phyloP scores from a whole-genome alignment of 1,139 yeast genomes.

The Candida sanyaensis region DNA sequence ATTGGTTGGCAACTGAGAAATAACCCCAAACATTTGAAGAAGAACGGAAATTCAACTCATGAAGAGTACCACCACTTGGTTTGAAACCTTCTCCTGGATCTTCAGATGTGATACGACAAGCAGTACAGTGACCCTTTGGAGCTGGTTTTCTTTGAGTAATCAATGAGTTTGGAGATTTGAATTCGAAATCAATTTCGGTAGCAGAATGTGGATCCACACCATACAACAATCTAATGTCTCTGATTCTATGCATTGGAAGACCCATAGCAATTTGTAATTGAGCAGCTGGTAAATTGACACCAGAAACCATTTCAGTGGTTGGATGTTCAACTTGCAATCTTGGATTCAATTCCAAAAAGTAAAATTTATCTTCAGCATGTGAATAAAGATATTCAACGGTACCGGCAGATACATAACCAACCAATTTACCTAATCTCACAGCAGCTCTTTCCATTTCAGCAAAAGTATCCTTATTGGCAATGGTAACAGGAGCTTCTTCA shows the following conservation, averaged over 20 bases:
- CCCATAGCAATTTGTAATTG: conserved; percentile 99
- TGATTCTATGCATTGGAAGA: conserved; percentile 91
- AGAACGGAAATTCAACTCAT: conserved; percentile 94
- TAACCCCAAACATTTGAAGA: conserved; percentile 99
- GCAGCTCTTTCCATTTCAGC: conserved; percentile 95
- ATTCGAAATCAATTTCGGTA: conserved; percentile 88
- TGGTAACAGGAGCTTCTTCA: conserved; percentile 95
- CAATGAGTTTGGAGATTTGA: conserved; percentile 69
- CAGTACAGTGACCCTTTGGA: conserved; percentile 98
- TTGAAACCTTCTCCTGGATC: conserved; percentile 99
- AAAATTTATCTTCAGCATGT: conserved; percentile 90
- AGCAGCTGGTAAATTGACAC: conserved; percentile 96
- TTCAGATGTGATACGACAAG: conserved; percentile 97
- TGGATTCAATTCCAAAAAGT: conserved; percentile 94
- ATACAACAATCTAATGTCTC: conserved; percentile 87
- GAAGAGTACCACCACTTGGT: conserved; percentile 96
- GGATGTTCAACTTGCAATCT: conserved; percentile 99
- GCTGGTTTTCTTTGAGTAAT: conserved; percentile 86
- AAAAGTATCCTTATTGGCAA: conserved; percentile 86
- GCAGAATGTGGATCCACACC: conserved; percentile 96
- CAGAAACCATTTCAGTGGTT: conserved; percentile 98
- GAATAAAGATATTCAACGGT: conserved; percentile 97
- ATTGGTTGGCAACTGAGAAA: conserved; percentile 94
- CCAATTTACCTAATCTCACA: conserved; percentile 91
- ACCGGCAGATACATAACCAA: conserved; percentile 98